These are phyloP conservation scores for Pseudocercospora vitis DNA, from an alignment of 2,329 filamentous ascomycete genomes.

Conservation along the genomic window DNA sequence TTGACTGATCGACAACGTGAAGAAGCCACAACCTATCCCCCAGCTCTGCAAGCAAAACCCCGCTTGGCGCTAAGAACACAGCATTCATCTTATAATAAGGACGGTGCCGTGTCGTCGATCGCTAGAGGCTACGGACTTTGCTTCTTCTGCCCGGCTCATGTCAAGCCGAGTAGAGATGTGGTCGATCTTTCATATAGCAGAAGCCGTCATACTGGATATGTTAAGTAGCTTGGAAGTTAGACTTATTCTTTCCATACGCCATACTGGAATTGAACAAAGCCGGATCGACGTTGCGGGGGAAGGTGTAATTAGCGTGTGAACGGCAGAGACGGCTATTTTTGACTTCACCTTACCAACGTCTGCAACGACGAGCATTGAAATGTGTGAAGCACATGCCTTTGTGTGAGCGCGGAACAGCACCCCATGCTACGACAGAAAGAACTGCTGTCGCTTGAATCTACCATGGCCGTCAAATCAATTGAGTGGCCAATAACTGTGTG, in stretches of 20 bases:
- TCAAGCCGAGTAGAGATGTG: neutral
- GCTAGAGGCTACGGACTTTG: neutral
- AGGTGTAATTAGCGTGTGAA: neutral
- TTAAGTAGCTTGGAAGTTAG: neutral
- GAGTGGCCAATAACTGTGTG: no score
- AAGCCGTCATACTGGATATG: neutral
- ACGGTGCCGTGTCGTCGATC: neutral
- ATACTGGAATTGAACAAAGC: slow-evolving; percentile 4
- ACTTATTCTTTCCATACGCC: no score
- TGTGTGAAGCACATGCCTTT: neutral
- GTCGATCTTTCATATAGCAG: neutral
- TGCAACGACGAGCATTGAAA: no score
- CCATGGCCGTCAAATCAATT: no score
- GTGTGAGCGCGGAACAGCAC: neutral
- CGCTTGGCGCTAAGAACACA: neutral
- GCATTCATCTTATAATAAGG: neutral
- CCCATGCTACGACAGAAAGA: no score
- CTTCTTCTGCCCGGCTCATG: slow-evolving; percentile 1
- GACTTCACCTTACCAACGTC: neutral
- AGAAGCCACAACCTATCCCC: neutral
- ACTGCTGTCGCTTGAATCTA: no score
- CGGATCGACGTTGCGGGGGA: slow-evolving; percentile 1
- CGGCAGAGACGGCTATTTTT: slow-evolving; percentile 3
- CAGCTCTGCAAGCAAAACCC: neutral
- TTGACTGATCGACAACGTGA: slow-evolving; percentile 1